A percentile compares a stretch with the other conserved stretches of the same genome.
Conservation (phyloP, 2,329 filamentous ascomycete species). For the Metarhizium sp. region DNA sequence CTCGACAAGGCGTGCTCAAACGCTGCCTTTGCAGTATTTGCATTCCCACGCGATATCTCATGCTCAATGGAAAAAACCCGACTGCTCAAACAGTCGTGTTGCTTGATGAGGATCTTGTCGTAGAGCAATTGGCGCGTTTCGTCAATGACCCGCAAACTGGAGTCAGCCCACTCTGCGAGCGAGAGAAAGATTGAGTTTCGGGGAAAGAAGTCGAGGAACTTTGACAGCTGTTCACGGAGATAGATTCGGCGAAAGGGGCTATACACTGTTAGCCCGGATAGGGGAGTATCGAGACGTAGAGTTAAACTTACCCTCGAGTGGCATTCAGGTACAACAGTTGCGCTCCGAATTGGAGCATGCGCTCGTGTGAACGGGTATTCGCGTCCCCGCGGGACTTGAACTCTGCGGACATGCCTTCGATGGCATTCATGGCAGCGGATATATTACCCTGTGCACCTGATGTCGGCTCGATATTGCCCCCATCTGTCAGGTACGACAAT, state of each 20-base stretch:
- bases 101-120: slow-evolving; percentile 34
- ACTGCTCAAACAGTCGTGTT: slow-evolving; percentile 32
- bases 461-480: slow-evolving; percentile 31
- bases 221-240: slow-evolving; percentile 51
- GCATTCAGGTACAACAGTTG: slow-evolving; percentile 59
- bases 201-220: slow-evolving; percentile 57
- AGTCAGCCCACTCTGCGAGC: slow-evolving; percentile 65
- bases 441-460: slow-evolving; percentile 46
- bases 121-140: slow-evolving; percentile 60
- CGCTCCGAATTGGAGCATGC: slow-evolving; percentile 59
- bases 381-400: slow-evolving; percentile 27
- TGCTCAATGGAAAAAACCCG: slow-evolving; percentile 43
- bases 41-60: slow-evolving; percentile 37
- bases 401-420: slow-evolving; percentile 32
- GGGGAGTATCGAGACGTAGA: neutral
- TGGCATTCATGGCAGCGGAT: slow-evolving; percentile 33
- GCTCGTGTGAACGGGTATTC: slow-evolving; percentile 40
- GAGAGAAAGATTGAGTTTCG: slow-evolving; percentile 67
- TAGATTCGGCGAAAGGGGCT: slow-evolving; percentile 59
- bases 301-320: slow-evolving; percentile 37
- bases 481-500: slow-evolving; percentile 53
- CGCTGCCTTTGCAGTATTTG: slow-evolving; percentile 38
- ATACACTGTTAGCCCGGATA: neutral
- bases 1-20: slow-evolving; percentile 42
- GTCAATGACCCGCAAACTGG: slow-evolving; percentile 63